Evolutionary conservation across 768 basidiomycete genomes (phyloP), one percentile per base, ranked within the genome.

Genomic region (Suillus subalutaceus): DNA sequence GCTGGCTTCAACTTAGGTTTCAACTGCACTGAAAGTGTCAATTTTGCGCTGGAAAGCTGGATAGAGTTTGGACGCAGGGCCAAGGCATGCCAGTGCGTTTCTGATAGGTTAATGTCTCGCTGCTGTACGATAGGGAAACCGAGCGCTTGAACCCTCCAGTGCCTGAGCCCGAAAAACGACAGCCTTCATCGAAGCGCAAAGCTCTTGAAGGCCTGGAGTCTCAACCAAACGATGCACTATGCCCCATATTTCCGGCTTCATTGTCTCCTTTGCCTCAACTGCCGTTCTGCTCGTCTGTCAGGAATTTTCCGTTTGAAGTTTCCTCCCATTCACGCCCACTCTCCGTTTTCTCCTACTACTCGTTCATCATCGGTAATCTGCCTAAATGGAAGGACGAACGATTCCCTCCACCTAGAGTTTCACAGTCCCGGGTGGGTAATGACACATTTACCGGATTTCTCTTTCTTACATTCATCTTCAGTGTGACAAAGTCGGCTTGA

Each of bases 1-100:
- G 94, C 96, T 4, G 97, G 97, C 23, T 97, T 98, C 83, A 99
- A 99, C 74, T 81, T 97, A 52, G 97, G 77, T 26, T 88, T 97
- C 74, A 99, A 99, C 73, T 97, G 96, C 71, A 97, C 97, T 2
- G 97, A 98, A 79, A 94, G 93, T 68, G 94, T 97, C 72, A 99
- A 99, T 75, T 99, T 98, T 74, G 97, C 97, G 0, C 81, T 97
- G 35, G 93, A 97, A 50, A 93, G 91, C 69, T 99, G 96, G 96
- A 78, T 98, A 6, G 94, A 96, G 52, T 77, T 96, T 23, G 97
- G 96, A 1, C 83, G 93, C 65, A 86, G 84, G 64, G 96, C 97
- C 8, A 88, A 88, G 67, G 87, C 82, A 4, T 94, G 93, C 70
- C 80, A 86, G 71, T 93, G 92, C 72, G 82, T 92, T n/a, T 74